Base-by-base conservation (phyloP, 2,329 filamentous ascomycete species). In the Thielaviopsis musarum region DNA sequence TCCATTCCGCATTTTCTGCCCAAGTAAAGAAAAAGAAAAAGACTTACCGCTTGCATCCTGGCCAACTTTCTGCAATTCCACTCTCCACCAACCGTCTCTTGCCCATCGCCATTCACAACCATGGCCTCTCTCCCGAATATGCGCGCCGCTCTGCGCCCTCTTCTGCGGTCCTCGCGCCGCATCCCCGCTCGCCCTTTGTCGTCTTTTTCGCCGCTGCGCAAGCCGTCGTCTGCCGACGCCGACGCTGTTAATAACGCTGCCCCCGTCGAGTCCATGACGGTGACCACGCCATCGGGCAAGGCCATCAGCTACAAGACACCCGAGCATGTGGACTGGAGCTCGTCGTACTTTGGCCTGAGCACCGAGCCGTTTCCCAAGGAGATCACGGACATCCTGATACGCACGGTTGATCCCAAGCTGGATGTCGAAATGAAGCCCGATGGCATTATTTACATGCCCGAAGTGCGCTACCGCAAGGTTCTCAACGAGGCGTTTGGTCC, bases 391-490 rank as follows among this genome's bases (percentile, higher is more conserved):
- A 77, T 88, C 21, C 77, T 96, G 54, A 79, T 87, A 63, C 75
- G 80, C 60, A 82, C 84, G 1, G 70, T 95, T 13, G 74, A 82
- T 58, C 73, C 79, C 0, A 78, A 84, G 54, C 19, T 60, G 24
- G 91, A 97, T 71, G 84, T 98, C 59, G 93, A 98, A 75, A 86
- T 98, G 69, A 98, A 98, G 75, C 91, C 93, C 34, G 93, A 98
- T 73, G 93, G 93, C 38, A 91, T 98, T 65, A 76, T 97, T 62
- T 98, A 97, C 70, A 76, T 98, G 61, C 93, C 93, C 13, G 93
- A 98, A 77, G 97, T 98, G 76, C 96, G 97, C 74, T 98, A 98
- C 74, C 77, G 93, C 52, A 77, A 91, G 63, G 91, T 95, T 64
- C 72, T 98, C 66, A 96, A 97, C 70, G 76, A 78, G 66, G 89